A percentile compares a stretch with the other conserved stretches of the same genome.
These are phyloP conservation scores for Flammula alnicola DNA, from an alignment of 1,284 basidiomycete genomes.

Conservation along the genomic window DNA sequence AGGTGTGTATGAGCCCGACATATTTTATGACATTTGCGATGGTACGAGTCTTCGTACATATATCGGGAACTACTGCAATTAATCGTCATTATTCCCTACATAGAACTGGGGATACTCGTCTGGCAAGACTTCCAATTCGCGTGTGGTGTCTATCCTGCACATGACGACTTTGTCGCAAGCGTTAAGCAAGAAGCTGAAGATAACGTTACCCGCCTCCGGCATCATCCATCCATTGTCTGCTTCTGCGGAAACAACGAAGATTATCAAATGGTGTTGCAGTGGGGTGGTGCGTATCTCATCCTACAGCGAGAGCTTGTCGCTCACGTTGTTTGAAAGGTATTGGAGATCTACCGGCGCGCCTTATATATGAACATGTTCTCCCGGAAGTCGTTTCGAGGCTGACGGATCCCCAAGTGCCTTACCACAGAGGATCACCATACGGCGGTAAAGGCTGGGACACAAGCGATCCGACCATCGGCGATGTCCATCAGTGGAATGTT, in stretches of 20 bases:
- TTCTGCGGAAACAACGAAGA: conserved; percentile 50
- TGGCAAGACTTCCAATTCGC: conserved; percentile 90
- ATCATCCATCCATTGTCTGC: conserved; percentile 79
- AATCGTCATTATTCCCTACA: conserved; percentile 1
- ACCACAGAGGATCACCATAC: conserved; percentile 65
- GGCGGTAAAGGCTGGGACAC: conserved; percentile 65
- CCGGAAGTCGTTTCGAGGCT: conserved; percentile 49
- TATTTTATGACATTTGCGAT: conserved; percentile 78
- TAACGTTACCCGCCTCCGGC: conserved; percentile 69
- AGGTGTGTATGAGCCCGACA: conserved; percentile 75
- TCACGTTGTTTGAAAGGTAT: conserved; percentile 27
- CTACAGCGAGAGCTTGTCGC: neutral
- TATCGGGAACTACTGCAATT: neutral
- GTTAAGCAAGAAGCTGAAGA: conserved; percentile 73
- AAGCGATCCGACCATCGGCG: conserved; percentile 60
- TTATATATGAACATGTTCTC: conserved; percentile 60
- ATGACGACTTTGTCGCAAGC: conserved; percentile 64
- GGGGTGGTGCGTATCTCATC: conserved; percentile 45
- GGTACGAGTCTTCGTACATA: conserved; percentile 41
- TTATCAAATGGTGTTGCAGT: conserved; percentile 61
- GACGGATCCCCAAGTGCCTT: conserved; percentile 51
- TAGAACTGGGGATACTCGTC: conserved; percentile 75
- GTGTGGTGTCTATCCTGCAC: conserved; percentile 79
- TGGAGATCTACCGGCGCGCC: conserved; percentile 50
- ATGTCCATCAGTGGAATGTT: conserved; percentile 67